Evolutionary conservation across 371 early-diverging fungal species (phyloP), one percentile per base, ranked within the genome.

Genomic region (Zychaea mexicana): DNA sequence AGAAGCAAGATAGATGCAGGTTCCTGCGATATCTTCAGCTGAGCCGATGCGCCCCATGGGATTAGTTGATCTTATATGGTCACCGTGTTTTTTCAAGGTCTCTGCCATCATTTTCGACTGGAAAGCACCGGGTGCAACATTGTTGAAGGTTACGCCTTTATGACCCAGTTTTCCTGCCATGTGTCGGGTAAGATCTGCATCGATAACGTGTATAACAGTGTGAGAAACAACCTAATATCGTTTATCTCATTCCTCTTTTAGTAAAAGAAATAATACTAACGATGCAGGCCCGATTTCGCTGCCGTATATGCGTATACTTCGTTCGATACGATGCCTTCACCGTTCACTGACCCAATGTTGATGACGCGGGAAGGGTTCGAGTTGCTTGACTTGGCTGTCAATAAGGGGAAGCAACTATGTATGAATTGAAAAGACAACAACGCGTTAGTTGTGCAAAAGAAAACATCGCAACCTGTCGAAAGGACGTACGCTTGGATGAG

Each of bases 21-120:
- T 84, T 30, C 92, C 97, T 19, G 94, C 96, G 85, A 97, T 88
- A 68, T 97, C 97, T 66, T 89, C 88, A 2, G 94, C 85, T 24
- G 61, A 59, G 0, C 96, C 96, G 64, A 95, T 88, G 21, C 96
- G 84, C 0, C 87, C 86, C 57, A 88, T 31, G 10, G 93, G 92
- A 33, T 88, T 76, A 21, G 61, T 69, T 15, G 70, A 68, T 8
- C 86, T 74, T 58, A 92, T 85, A 30, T 57, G 64, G 12, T 88
- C 85, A 8, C 83, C 81, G 68, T 75, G 69, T 31, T 79, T 74
- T 31, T 83, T 77, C 38, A 91, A 62, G 0, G 92, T 92, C 27
- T 72, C 80, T 46, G 85, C 87, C 94, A 95, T 95, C 85, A 96
- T 96, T 68, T 90, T 90, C 62, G 88, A 89, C 64, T 87, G 85